Evolutionary conservation across 306 rosid species (phyloP).

Genomic region (Ochetophila trinervis): DNA sequence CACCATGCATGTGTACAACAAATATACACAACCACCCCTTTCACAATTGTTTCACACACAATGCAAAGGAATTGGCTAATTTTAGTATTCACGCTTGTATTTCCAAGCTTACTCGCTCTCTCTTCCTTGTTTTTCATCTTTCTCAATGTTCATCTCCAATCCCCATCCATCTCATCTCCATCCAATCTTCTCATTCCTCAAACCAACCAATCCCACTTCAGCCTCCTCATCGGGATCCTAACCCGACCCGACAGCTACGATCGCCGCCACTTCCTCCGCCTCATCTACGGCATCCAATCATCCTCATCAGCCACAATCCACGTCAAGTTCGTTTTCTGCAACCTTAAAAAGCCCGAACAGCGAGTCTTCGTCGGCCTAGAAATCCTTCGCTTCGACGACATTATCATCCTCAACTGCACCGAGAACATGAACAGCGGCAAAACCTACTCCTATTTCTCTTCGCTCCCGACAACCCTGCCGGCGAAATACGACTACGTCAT

Average conservation of each 20-base stretch:
- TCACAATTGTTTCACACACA: neutral
- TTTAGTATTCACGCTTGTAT: neutral
- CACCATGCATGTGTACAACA: too few species aligned
- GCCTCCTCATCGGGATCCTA: constrained; percentile 30
- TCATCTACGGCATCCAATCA: constrained; percentile 25
- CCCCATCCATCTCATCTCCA: neutral
- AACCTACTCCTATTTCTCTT: constrained; percentile 34
- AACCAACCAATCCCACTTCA: constrained; percentile 12
- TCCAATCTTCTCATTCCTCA: neutral
- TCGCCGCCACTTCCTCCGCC: constrained; percentile 34
- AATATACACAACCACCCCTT: too few species aligned
- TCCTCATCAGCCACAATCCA: constrained; percentile 19
- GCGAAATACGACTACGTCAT: constrained; percentile 22
- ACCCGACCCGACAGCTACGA: constrained; percentile 21
- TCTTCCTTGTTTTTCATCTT: constrained; percentile 22
- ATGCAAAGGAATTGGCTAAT: constrained; percentile 15
- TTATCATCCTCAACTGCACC: constrained; percentile 28
- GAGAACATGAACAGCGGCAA: constrained; percentile 36
- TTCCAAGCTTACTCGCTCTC: constrained; percentile 10
- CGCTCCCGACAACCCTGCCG: constrained; percentile 1
- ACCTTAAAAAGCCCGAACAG: constrained; percentile 28
- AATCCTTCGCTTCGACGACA: constrained; percentile 20
- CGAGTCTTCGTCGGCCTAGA: constrained; percentile 15
- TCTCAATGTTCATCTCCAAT: constrained; percentile 1
- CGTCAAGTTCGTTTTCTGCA: constrained; percentile 30